These are phyloP conservation scores for Colletotrichum somersetense DNA, from an alignment of 2,329 filamentous ascomycete species.

Conservation along the genomic window DNA sequence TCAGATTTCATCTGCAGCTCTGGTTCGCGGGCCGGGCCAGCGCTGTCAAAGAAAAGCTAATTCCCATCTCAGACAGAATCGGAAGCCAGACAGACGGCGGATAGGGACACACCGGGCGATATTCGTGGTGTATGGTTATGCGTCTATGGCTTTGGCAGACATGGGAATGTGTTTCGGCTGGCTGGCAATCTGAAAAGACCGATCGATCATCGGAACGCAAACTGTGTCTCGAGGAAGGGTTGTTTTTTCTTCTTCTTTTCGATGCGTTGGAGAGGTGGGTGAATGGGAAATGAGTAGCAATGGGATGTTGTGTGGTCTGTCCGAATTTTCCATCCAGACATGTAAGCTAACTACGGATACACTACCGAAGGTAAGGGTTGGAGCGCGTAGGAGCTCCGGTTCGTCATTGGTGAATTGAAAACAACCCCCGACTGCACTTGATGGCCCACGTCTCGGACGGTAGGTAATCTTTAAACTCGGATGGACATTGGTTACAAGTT, in stretches of 20 bases:
- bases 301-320: slow-evolving; percentile 3
- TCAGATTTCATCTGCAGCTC: slow-evolving; percentile 36
- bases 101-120: background rate
- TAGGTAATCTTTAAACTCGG: background rate
- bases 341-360: background rate
- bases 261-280: background rate
- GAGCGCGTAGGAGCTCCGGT: slow-evolving; percentile 11
- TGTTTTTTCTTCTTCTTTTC: background rate
- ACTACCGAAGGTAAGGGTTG: background rate
- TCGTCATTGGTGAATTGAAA: background rate
- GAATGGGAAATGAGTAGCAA: background rate
- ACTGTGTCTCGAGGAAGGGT: background rate
- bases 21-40: slow-evolving; percentile 40
- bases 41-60: slow-evolving; percentile 35
- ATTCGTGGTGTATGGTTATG: background rate
- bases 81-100: slow-evolving; percentile 14
- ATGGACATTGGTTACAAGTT: no score
- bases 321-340: slow-evolving; percentile 9
- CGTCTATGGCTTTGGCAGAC: background rate
- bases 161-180: slow-evolving; percentile 26
- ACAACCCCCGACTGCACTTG: background rate
- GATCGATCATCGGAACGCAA: slow-evolving; percentile 10
- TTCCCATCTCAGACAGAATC: slow-evolving; percentile 29
- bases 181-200: slow-evolving; percentile 21
- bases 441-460: background rate